Evolutionary conservation across 176 grass and related monocot species (phyloP), one percentile per base, ranked within the genome.

Genomic region (Themeda triandra): DNA sequence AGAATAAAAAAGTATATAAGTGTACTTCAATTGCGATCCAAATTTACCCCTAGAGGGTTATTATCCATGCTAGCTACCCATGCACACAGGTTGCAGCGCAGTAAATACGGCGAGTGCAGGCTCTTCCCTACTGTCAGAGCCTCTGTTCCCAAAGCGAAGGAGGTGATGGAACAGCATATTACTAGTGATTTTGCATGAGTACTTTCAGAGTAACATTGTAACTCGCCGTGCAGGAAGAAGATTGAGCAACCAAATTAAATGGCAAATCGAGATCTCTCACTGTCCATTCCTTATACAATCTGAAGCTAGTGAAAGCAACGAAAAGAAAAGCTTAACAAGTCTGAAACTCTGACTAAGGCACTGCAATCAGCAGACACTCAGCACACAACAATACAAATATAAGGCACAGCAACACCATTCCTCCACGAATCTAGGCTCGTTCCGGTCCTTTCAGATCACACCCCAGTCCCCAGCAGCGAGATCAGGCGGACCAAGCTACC

Each of bases 401-500:
- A 23, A 54, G 2, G 19, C 53, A 56, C 53, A 9, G 53, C 2
- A 56, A 10, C 53, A 10, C 53, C 53, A n/a, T 56, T 56, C 53
- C 53, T n/a, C 21, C 21, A 56, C 53, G 53, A 56, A 56, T 56
- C 53, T n/a, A 56, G 21, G 53, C 21, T 56, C 53, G 21, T 56
- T n/a, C 21, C 8, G 53, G 6, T 3, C 53, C 53, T 56, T n/a
- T 21, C 25, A 36, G 79, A 83, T 37, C 35, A 40, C 80, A 66
- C n/a, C n/a, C n/a, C n/a, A n/a, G n/a, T n/a, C n/a, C n/a, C n/a
- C 37, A 6, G 71, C 29, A 7, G 31, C 54, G 73, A 84, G 69
- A 84, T 80, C 87, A 84, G 23, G 69, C 21, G 45, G 70, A 51
- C 33, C 36, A 66, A 77, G 32, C 75, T 62, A 44, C 71, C 30